Base-by-base conservation (phyloP, 139 green algal species). In the Coelastrella sp. region DNA sequence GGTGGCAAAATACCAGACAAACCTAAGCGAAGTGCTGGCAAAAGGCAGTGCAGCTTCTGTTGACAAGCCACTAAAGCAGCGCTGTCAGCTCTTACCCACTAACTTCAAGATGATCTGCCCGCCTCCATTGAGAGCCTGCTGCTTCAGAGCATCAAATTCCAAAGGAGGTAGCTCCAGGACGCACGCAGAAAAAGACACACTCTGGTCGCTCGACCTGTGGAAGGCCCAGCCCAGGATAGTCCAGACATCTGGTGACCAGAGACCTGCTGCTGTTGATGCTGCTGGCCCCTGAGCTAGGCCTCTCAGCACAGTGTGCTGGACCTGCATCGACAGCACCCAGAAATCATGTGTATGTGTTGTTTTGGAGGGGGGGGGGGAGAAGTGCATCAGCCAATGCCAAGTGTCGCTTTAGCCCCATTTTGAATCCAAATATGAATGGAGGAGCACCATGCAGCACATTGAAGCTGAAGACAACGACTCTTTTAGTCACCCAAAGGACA, bases 31-130 rank as follows among this genome's bases (percentile, higher is more conserved):
- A 15, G 63, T 70, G 63, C 35, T 49, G 35, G 35, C 35, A 49
- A 49, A 49, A 5, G 1, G 35, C 3, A 49, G 35, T 5, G 35
- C 35, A 49, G 35, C 35, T 49, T 49, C 35, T 49, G 35, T 1
- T 49, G 35, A 49, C 35, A 3, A 1, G 35, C 35, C 35, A 70
- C 12, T 7, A 70, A 17, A 76, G 81, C 59, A 74, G 11, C 6
- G 76, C 76, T 60, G 24, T 65, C 24, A 63, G 76, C 9, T 24
- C 63, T 60, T 70, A 89, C 84, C 70, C 58, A 10, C 35, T 24
- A 89, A 70, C n/a, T 82, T 81, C 9, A 89, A 15, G 66, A 89
- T 60, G 7, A 89, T 20, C n/a, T 89, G 68, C 25, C 84, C 57
- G 15, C 66, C 15, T 6, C 56, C 84, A 6, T 27, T 19, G 8